Evolutionary conservation across 768 basidiomycete species (phyloP), one percentile per base, ranked within the genome.

Genomic region (Auricularia cornea): DNA sequence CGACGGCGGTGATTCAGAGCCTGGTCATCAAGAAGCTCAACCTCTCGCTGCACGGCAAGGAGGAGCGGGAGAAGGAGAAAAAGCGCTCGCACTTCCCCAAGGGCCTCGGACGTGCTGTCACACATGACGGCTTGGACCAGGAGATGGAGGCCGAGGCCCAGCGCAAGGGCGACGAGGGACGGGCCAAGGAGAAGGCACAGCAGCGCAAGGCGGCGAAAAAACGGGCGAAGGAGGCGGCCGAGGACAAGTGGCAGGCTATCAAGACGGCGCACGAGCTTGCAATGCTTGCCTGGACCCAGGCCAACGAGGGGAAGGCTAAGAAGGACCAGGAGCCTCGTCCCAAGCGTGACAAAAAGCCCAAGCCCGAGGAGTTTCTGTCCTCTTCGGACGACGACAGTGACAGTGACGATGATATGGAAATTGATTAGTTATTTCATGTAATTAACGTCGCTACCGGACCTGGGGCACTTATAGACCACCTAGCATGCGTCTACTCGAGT

Each of bases 1-100:
- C 70, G 1, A 65, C 66, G 52, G 44, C 70, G 11, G 59, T 70
- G 6, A 56, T 71, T 38, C 71, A 72, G 61, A 51, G 68, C 61
- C n/a, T 62, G n/a, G 29, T 52, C 62, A 52, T 63, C 3, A 28
- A 23, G 32, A 71, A 66, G 59, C 56, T 66, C 30, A 68, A 67
- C 35, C 28, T 66, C n/a, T 41, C 70, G 8, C 63, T 71, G 31
- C n/a, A 67, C 40, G 63, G 44, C 8, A 66, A 66, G 51, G 68
- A 71, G 59, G 65, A 67, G 4, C 63, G 62, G 60, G 64, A 68
- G 57, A 66, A 68, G 57, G 59, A 56, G 3, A 60, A 65, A 3
- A 65, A 60, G 1, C 48, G 40, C 11, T 66, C 40, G 12, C 54
- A 70, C 23, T 68, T 66, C 33, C 62, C 63, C 51, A 61, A 63